Evolutionary conservation across 805 yeast genomes (phyloP).

Genomic region (Komagataella phaffii): DNA sequence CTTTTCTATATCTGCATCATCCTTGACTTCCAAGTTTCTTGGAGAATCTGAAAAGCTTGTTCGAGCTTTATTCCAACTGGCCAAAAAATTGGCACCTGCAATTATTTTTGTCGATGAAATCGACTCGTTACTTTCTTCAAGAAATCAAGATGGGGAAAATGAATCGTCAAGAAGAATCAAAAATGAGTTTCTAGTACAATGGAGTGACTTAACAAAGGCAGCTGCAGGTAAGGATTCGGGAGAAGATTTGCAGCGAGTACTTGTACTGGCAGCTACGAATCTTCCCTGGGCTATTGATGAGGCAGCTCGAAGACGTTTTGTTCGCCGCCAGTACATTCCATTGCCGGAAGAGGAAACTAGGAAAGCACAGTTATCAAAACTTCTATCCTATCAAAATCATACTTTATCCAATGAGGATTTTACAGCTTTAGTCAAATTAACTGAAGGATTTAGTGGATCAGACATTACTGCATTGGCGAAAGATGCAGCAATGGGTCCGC

Average conservation of each 20-base stretch:
- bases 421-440: conserved; percentile 42
- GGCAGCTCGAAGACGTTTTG: conserved; percentile 90
- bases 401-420: conserved; percentile 53
- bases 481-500: conserved; percentile 97
- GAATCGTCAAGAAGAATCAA: conserved; percentile 85
- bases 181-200: conserved; percentile 85
- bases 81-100: conserved; percentile 79
- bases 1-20: conserved; percentile 82
- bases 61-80: conserved; percentile 73
- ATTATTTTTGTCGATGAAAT: conserved; percentile 94
- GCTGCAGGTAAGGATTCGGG: conserved; percentile 58
- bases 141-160: conserved; percentile 58
- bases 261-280: conserved; percentile 90
- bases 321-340: conserved; percentile 85
- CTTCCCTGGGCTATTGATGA: conserved; percentile 96
- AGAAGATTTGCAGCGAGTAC: conserved; percentile 50
- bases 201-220: conserved; percentile 87
- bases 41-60: conserved; percentile 95
- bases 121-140: conserved; percentile 73
- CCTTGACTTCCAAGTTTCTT: conserved; percentile 72
- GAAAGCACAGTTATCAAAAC: conserved; percentile 49
- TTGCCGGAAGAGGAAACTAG: conserved; percentile 83
- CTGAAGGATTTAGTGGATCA: conserved; percentile 83
- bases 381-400: conserved; percentile 61
- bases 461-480: conserved; percentile 90